Evolutionary conservation across 1,139 yeast genomes (phyloP).

Genomic region (Kurtzmaniella quercitrusa): DNA sequence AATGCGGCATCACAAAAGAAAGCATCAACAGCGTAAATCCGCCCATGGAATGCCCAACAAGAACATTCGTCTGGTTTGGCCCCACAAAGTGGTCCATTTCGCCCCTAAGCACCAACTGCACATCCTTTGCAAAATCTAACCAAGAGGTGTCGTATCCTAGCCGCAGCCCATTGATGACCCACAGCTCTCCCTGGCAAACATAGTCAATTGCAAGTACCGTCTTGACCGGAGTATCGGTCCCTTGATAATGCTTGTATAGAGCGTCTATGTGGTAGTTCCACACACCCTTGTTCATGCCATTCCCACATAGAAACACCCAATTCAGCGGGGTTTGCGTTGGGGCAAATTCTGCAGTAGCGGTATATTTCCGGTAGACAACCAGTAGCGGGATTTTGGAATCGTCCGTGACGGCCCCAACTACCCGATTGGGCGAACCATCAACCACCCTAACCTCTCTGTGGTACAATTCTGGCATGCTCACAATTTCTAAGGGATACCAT

Average conservation of each 20-base stretch:
- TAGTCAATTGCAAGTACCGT: slow-evolving; percentile 47
- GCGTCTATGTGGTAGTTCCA: slow-evolving; percentile 53
- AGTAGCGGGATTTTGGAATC: slow-evolving; percentile 9
- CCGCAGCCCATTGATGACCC: slow-evolving; percentile 38
- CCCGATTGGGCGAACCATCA: neutral
- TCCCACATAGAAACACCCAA: slow-evolving; percentile 53
- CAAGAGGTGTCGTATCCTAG: slow-evolving; percentile 48
- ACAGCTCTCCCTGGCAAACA: slow-evolving; percentile 58
- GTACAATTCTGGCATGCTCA: neutral
- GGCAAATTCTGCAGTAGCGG: slow-evolving; percentile 7
- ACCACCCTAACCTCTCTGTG: neutral
- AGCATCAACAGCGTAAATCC: slow-evolving; percentile 47
- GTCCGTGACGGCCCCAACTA: neutral
- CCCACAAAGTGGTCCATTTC: slow-evolving; percentile 24
- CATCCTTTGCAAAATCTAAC: slow-evolving; percentile 55
- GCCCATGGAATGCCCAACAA: slow-evolving; percentile 64
- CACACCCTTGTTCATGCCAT: slow-evolving; percentile 54
- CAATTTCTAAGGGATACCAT: neutral
- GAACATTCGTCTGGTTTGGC: slow-evolving; percentile 29
- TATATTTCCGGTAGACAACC: slow-evolving; percentile 21
- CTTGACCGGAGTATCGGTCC: slow-evolving; percentile 19
- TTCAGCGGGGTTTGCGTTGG: slow-evolving; percentile 23
- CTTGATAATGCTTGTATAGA: slow-evolving; percentile 16
- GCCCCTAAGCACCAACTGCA: neutral
- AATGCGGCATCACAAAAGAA: slow-evolving; percentile 37